Evolutionary conservation across 768 basidiomycete species (phyloP).

Genomic region (Postia placenta): DNA sequence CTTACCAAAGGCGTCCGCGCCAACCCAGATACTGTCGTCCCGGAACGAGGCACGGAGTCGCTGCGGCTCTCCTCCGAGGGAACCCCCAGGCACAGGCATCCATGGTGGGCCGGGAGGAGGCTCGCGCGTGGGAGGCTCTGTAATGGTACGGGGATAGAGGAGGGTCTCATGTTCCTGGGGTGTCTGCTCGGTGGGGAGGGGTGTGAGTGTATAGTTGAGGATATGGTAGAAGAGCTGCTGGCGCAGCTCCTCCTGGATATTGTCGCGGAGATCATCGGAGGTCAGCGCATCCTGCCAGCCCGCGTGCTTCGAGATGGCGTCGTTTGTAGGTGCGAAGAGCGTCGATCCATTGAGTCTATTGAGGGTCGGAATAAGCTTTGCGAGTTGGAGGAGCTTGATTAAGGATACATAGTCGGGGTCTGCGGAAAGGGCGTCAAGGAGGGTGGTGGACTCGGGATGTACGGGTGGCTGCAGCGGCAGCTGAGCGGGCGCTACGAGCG

Average conservation of each 20-base stretch:
- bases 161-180: constrained; percentile 50
- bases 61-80: constrained; percentile 79
- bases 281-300: constrained; percentile 31
- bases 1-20: constrained; percentile 74
- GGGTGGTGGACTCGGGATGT: constrained; percentile 40
- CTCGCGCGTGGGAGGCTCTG: constrained; percentile 56
- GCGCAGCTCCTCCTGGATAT: constrained; percentile 75
- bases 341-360: constrained; percentile 81
- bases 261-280: constrained; percentile 56
- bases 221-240: constrained; percentile 95
- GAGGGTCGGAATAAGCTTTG: constrained; percentile 87
- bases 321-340: constrained; percentile 93
- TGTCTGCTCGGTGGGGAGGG: constrained; percentile 35
- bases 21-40: constrained; percentile 48
- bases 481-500: constrained; percentile 29
- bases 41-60: constrained; percentile 58
- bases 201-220: constrained; percentile 69
- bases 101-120: constrained; percentile 79
- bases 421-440: constrained; percentile 71
- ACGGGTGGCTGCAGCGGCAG: constrained; percentile 21
- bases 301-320: constrained; percentile 62
- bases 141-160: constrained; percentile 56
- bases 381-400: constrained; percentile 69
- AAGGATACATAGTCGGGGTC: constrained; percentile 78
- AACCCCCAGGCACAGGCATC: constrained; percentile 79